A percentile compares a stretch with the other conserved stretches of the same genome.
Conservation (phyloP, 176 grass and related monocot genomes). For the Cenchrus fungigraminus region DNA sequence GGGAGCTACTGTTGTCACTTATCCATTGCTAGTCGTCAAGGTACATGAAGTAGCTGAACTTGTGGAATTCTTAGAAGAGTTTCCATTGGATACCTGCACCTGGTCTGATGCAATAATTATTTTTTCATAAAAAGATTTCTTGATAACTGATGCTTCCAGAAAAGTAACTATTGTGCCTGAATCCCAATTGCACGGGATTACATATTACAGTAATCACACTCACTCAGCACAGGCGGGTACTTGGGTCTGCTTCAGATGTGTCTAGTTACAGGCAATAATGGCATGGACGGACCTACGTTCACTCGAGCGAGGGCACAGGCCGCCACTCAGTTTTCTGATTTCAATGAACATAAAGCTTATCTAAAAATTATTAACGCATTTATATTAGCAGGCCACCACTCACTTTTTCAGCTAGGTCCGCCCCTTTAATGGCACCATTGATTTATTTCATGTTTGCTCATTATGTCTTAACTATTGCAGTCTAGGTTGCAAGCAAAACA, state of each 20-base stretch:
- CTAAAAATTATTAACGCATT: too few relatives aligned
- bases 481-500: conserved; percentile 99
- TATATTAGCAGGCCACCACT: too few relatives aligned
- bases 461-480: conserved; percentile 58
- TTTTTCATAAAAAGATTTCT: background rate
- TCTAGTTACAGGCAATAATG: background rate
- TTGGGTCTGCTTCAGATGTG: background rate
- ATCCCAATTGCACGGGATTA: background rate
- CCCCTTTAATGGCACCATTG: background rate
- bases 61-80: conserved; percentile 10
- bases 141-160: conserved; percentile 16
- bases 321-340: too few relatives aligned
- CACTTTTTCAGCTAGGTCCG: too few relatives aligned
- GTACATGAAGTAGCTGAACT: conserved; percentile 40
- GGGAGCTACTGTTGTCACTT: conserved; percentile 86
- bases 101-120: background rate
- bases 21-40: conserved; percentile 96
- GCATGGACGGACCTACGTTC: too few relatives aligned
- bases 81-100: conserved; percentile 2
- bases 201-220: conserved; percentile 1
- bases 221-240: background rate
- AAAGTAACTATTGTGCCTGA: background rate
- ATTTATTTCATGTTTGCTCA: conserved; percentile 32
- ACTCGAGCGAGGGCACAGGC: too few relatives aligned
- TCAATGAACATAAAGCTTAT: too few relatives aligned